Percentiles rank a stretch among this genome's conserved stretches.
Evolutionary conservation across 1,284 basidiomycete species (phyloP).

Genomic region (Malassezia globosa): DNA sequence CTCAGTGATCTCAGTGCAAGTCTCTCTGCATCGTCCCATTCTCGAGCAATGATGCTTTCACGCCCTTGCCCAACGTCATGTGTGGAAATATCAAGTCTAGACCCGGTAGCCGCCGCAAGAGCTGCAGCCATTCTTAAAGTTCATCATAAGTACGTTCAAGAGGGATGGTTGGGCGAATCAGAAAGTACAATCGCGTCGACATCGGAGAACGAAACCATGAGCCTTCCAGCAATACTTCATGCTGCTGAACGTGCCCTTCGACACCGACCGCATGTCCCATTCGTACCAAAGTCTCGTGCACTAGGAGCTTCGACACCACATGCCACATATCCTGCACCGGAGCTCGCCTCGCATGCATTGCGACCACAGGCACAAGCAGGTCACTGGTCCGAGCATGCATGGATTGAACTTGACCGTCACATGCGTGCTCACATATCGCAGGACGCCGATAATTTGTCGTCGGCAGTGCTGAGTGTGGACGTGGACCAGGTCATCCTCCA

Average conservation of each 20-base stretch:
- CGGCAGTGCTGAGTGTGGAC: not conserved
- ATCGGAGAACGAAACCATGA: not conserved
- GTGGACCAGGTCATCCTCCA: slow-evolving; percentile 2
- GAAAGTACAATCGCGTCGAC: not conserved
- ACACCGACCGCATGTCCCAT: not conserved
- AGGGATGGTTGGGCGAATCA: slow-evolving; percentile 23
- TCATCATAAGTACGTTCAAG: slow-evolving; percentile 37
- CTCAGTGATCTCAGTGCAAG: slow-evolving; percentile 9
- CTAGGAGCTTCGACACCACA: slow-evolving; percentile 5
- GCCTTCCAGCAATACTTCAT: slow-evolving; percentile 4
- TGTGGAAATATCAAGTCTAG: slow-evolving; percentile 33
- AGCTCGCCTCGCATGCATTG: not conserved
- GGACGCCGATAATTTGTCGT: not conserved
- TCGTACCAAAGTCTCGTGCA: slow-evolving; percentile 1
- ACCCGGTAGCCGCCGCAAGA: slow-evolving; percentile 30
- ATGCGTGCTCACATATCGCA: not conserved
- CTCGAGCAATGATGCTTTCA: slow-evolving; percentile 27
- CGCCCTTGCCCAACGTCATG: slow-evolving; percentile 28
- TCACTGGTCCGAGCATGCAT: slow-evolving; percentile 13
- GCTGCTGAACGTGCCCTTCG: slow-evolving; percentile 7
- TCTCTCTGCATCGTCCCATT: slow-evolving; percentile 13
- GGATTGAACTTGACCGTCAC: slow-evolving; percentile 13
- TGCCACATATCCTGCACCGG: not conserved
- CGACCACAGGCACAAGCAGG: slow-evolving; percentile 14
- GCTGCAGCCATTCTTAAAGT: slow-evolving; percentile 39